Conservation (phyloP, 352 stramenopile genomes). For the Phytophthora colocasiae region DNA sequence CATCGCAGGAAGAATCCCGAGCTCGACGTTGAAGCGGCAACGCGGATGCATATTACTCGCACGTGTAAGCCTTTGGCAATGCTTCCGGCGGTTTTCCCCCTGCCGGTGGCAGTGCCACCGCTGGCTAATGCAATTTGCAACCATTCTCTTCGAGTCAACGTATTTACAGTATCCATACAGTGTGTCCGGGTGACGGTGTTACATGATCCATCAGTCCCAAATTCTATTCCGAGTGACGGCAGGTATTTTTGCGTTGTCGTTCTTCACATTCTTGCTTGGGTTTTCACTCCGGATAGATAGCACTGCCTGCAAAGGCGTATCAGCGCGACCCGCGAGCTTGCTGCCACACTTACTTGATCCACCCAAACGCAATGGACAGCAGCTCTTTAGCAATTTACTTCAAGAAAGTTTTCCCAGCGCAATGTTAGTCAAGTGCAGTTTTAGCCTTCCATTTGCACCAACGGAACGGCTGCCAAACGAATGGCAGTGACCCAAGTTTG, state of each 20-base stretch:
- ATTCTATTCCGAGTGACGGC: neutral
- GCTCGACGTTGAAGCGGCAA: conserved; percentile 9
- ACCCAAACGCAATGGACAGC: neutral
- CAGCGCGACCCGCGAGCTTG: neutral
- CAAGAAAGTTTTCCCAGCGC: neutral
- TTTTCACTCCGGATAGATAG: neutral
- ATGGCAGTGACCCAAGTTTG: conserved; percentile 1
- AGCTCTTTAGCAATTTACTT: neutral
- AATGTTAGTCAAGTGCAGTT: neutral
- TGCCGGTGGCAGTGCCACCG: no score
- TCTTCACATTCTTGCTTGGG: neutral
- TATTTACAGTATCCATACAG: no score
- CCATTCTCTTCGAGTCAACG: neutral
- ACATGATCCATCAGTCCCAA: neutral
- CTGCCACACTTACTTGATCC: neutral
- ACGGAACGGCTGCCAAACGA: conserved; percentile 11
- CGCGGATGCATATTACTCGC: neutral
- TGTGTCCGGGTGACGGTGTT: no score
- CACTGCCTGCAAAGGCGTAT: neutral
- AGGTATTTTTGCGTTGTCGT: conserved; percentile 9
- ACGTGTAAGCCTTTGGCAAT: neutral
- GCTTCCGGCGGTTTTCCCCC: conserved; percentile 3
- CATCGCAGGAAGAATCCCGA: conserved; percentile 28
- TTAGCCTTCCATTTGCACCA: neutral
- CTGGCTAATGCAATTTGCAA: conserved; percentile 15